A percentile compares a stretch with the other conserved stretches of the same genome.
Conservation (phyloP, 129 eudicot genomes). For the Tagetes erecta region DNA sequence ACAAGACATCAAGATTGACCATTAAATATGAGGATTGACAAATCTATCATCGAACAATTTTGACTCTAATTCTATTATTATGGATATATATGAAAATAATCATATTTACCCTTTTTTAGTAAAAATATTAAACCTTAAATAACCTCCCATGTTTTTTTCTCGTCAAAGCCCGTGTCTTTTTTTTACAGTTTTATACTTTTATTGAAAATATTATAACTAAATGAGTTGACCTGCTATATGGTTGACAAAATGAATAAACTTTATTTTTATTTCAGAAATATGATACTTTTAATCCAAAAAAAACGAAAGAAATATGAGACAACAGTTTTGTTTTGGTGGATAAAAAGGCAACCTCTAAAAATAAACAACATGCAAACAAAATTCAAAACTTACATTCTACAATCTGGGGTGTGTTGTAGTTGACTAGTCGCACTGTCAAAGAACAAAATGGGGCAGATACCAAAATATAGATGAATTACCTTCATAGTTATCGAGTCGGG, state of each 20-base stretch:
- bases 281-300: background rate
- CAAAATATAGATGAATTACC: conserved; percentile 13
- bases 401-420: background rate
- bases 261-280: too few relatives aligned
- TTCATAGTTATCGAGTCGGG: conserved; percentile 4
- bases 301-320: background rate
- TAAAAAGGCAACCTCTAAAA: background rate
- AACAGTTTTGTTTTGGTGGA: background rate
- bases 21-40: background rate
- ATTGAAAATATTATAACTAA: too few relatives aligned
- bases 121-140: too few relatives aligned
- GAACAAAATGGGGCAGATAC: background rate
- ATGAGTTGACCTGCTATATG: too few relatives aligned
- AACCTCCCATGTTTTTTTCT: too few relatives aligned
- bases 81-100: too few relatives aligned
- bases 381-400: conserved; percentile 24
- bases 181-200: too few relatives aligned
- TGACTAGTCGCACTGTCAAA: background rate
- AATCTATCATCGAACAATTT: too few relatives aligned
- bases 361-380: background rate
- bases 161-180: too few relatives aligned
- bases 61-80: too few relatives aligned
- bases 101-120: too few relatives aligned
- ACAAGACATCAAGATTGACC: background rate
- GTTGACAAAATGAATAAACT: too few relatives aligned